phyloP scores from a whole-genome alignment of 306 rosid species.

The Gleditsia sinensis region DNA sequence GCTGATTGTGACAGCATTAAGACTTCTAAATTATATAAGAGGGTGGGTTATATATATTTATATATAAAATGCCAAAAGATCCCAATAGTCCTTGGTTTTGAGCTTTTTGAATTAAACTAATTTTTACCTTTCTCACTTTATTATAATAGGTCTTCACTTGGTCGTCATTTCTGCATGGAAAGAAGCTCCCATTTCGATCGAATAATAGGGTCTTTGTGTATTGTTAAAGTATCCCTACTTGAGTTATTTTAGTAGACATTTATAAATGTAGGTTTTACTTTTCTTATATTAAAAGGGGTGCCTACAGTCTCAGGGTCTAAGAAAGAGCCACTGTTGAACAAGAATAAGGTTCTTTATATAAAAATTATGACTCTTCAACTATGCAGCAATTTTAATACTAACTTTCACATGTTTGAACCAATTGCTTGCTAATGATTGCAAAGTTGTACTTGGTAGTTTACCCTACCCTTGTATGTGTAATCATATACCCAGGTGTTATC shows the following conservation, averaged over 20 bases:
- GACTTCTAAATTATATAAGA: neutral
- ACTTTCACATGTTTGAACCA: conserved; percentile 26
- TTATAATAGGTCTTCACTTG: neutral
- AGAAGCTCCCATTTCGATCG: conserved; percentile 19
- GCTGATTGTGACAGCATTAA: neutral
- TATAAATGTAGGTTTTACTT: conserved; percentile 6
- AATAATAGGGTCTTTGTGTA: conserved; percentile 32
- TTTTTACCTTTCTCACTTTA: neutral
- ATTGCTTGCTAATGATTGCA: conserved; percentile 32
- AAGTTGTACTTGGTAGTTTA: conserved; percentile 12
- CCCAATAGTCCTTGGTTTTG: neutral
- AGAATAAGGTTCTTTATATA: neutral
- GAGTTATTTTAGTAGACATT: conserved; percentile 23
- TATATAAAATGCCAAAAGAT: neutral
- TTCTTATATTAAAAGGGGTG: conserved; percentile 18
- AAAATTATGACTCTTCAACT: conserved; percentile 7
- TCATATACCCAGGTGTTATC: neutral
- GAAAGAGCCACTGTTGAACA: neutral
- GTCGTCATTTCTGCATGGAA: conserved; percentile 26
- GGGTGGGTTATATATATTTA: neutral
- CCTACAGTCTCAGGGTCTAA: conserved; percentile 25
- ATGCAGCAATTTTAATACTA: conserved; percentile 6
- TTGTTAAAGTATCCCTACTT: conserved; percentile 33
- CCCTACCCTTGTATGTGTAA: neutral
- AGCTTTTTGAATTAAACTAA: neutral